These are phyloP conservation scores for Ampelocalamus luodianensis DNA, from an alignment of 176 grass and related monocot genomes.

Conservation along the genomic window DNA sequence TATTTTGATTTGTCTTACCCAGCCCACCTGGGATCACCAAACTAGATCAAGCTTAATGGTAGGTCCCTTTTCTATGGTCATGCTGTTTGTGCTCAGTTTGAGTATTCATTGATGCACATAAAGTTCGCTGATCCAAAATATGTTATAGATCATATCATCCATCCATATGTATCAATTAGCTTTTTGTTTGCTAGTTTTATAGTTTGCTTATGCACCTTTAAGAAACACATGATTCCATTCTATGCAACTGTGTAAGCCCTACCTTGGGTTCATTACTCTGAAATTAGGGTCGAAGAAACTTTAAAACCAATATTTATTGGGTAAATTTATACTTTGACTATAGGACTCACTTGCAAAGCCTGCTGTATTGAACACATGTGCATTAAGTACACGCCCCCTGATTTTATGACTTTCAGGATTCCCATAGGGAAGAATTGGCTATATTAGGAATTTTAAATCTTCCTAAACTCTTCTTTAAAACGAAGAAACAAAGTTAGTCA, in stretches of 20 bases:
- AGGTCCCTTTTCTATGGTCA: neutral
- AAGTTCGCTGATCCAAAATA: neutral
- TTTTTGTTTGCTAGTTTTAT: neutral
- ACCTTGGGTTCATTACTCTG: neutral
- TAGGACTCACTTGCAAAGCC: neutral
- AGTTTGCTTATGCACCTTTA: neutral
- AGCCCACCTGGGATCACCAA: neutral
- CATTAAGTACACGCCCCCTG: neutral
- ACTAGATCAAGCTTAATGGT: neutral
- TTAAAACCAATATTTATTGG: neutral
- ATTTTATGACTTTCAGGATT: neutral
- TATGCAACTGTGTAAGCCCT: neutral
- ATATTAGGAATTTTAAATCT: neutral
- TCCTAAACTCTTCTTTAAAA: neutral
- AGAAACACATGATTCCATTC: neutral
- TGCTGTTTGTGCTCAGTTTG: neutral
- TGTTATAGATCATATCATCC: neutral
- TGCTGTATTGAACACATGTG: neutral
- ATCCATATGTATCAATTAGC: neutral
- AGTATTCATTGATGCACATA: neutral
- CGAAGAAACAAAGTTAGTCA: neutral
- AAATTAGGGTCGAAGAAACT: neutral
- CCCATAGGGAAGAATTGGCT: neutral
- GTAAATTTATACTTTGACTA: neutral
- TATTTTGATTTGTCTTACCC: conserved; percentile 1